Conservation (phyloP, 2,329 filamentous ascomycete species). For the Talaromyces sp. region DNA sequence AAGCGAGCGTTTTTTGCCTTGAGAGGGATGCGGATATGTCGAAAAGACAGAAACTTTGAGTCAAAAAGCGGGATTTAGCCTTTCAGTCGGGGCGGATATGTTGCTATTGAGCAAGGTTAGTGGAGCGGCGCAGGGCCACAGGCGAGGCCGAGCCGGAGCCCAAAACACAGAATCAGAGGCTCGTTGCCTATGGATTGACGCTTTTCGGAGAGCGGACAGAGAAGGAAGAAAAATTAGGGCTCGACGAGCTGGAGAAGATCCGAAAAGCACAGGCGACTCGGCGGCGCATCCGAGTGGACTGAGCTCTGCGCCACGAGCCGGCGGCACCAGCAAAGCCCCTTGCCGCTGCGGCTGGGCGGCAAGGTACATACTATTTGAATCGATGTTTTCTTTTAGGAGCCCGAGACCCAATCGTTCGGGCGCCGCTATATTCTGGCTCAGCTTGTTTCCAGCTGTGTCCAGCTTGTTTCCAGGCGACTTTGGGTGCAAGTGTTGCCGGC, state of each 20-base stretch:
- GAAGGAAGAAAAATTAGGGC: slow-evolving; percentile 5
- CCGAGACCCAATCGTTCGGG: slow-evolving; percentile 7
- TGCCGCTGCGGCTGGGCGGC: slow-evolving; percentile 14
- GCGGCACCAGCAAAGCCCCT: slow-evolving; percentile 4
- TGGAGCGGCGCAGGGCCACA: neutral
- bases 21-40: neutral
- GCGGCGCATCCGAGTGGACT: slow-evolving; percentile 11
- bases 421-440: neutral
- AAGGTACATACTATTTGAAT: slow-evolving; percentile 9
- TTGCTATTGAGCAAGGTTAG: slow-evolving; percentile 1
- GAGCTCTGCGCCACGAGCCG: slow-evolving; percentile 8
- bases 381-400: slow-evolving; percentile 5
- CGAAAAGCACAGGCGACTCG: slow-evolving; percentile 11
- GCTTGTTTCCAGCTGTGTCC: neutral
- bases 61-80: slow-evolving; percentile 5
- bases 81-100: slow-evolving; percentile 7
- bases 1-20: neutral
- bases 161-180: slow-evolving; percentile 3
- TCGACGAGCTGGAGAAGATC: slow-evolving; percentile 6
- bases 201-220: neutral
- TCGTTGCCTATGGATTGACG: slow-evolving; percentile 10
- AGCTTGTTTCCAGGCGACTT: no score
- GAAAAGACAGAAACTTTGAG: neutral
- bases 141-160: slow-evolving; percentile 1
- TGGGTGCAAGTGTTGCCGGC: no score